A percentile compares a stretch with the other conserved stretches of the same genome.
Conservation (phyloP, 257 asterid genomes). For the Sherardia arvensis region DNA sequence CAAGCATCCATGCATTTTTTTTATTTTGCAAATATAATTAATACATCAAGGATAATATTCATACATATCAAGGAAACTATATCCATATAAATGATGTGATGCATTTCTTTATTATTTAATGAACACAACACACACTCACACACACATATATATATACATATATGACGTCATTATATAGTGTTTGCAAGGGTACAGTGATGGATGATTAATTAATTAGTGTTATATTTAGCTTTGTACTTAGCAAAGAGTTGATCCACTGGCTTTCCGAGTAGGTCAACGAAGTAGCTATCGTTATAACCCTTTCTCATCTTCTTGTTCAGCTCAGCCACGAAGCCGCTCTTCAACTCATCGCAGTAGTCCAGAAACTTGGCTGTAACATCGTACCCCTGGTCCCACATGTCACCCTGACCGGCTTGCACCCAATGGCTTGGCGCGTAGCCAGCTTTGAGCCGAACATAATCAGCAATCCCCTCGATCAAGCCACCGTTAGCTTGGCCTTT, state of each 20-base stretch:
- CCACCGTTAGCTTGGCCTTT: slow-evolving; percentile 42
- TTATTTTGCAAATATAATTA: too few species aligned
- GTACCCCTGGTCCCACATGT: slow-evolving; percentile 60
- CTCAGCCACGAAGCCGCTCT: slow-evolving; percentile 43
- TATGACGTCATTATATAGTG: too few species aligned
- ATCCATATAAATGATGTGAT: too few species aligned
- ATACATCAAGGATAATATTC: too few species aligned
- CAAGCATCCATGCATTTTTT: too few species aligned
- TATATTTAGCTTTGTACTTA: slow-evolving; percentile 6
- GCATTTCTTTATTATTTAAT: too few species aligned
- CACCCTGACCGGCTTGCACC: slow-evolving; percentile 51
- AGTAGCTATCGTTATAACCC: slow-evolving; percentile 35
- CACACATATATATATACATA: too few species aligned
- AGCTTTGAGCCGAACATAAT: slow-evolving; percentile 51
- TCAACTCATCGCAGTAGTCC: slow-evolving; percentile 41
- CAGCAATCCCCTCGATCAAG: slow-evolving; percentile 46
- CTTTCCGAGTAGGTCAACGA: slow-evolving; percentile 46
- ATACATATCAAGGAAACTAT: too few species aligned
- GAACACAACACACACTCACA: too few species aligned
- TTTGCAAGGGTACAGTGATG: too few species aligned
- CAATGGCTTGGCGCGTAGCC: slow-evolving; percentile 52
- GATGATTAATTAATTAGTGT: too few species aligned
- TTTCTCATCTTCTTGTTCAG: slow-evolving; percentile 51
- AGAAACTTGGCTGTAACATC: slow-evolving; percentile 59
- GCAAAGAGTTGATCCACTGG: slow-evolving; percentile 36